Conservation (phyloP, 2,329 filamentous ascomycete genomes). For the Monosporascus sp. region DNA sequence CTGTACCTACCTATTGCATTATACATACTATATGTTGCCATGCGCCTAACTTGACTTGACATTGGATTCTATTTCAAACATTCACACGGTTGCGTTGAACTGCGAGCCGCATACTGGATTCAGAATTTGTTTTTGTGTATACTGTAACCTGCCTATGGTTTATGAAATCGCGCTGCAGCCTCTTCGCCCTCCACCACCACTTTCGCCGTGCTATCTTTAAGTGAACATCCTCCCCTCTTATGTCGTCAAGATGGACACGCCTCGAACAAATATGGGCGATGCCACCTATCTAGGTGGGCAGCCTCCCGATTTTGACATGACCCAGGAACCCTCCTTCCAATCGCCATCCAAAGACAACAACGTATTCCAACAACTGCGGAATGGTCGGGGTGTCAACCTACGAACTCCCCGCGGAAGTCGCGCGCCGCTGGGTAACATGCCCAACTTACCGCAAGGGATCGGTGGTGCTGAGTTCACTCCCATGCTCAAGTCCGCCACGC, state of each 20-base stretch:
- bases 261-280: slow-evolving; percentile 79
- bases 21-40: background rate
- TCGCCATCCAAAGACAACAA: slow-evolving; percentile 74
- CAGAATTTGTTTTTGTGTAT: background rate
- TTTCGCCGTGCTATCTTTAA: slow-evolving; percentile 1
- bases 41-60: background rate
- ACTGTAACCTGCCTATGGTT: slow-evolving; percentile 8
- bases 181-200: slow-evolving; percentile 3
- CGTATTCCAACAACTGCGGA: slow-evolving; percentile 68
- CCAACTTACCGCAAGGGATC: slow-evolving; percentile 62
- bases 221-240: slow-evolving; percentile 2
- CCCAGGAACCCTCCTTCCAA: slow-evolving; percentile 80
- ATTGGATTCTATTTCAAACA: background rate
- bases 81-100: background rate
- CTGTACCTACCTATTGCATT: background rate
- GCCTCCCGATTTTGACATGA: slow-evolving; percentile 71
- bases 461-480: slow-evolving; percentile 85
- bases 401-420: slow-evolving; percentile 68
- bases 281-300: slow-evolving; percentile 69
- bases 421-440: slow-evolving; percentile 64
- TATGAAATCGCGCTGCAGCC: slow-evolving; percentile 5
- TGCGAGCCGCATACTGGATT: background rate
- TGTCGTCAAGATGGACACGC: slow-evolving; percentile 60
- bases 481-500: slow-evolving; percentile 74
- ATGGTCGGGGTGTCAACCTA: slow-evolving; percentile 56